Evolutionary conservation across 345 rosid genomes (phyloP), one percentile per base, ranked within the genome.

Genomic region (Eucalyptus urophylla): DNA sequence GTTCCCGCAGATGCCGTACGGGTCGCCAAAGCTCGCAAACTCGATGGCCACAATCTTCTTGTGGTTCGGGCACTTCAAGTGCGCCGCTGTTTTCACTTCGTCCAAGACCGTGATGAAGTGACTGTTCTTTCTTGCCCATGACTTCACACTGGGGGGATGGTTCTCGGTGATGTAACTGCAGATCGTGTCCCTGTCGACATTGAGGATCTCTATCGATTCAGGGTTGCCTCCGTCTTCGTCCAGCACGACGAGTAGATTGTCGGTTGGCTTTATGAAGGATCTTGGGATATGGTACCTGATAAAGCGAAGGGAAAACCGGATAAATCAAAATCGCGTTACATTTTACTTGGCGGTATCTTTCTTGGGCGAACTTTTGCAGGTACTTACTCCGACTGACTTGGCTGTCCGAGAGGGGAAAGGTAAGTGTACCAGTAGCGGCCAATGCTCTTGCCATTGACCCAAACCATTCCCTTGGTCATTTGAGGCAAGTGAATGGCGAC

Each of bases 201-300:
- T 80, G 16, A 92, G 31, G 86, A 98, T 91, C 92, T 95, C 93
- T 22, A 97, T 91, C 24, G 92, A 90, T n/a, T 92, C 93, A 11
- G 98, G 97, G 44, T 87, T 92, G 56, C 93, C 92, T 37, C 92
- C 92, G 85, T 96, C 96, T 90, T 96, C 99, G 65, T 97, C 99
- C 86, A 98, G 89, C 47, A 98, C 92, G 8, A 96, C 95, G 53
- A 98, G 90, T 29, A 95, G 92, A 69, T 98, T 98, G 49, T 93
- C 88, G 86, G 83, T 92, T 50, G 95, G 94, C 94, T 95, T 95
- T 53, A 98, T 45, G 94, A 85, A 97, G 21, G 97, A 90, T 92
- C 98, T 94, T 72, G 99, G 99, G 90, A 97, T 93, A 90, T 97
- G 99, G 90, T 96, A 97, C 92, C 97, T 95, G 91, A 80, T 54